Evolutionary conservation across 2,329 filamentous ascomycete genomes (phyloP).

Genomic region (Arthrobotrys megalospora): DNA sequence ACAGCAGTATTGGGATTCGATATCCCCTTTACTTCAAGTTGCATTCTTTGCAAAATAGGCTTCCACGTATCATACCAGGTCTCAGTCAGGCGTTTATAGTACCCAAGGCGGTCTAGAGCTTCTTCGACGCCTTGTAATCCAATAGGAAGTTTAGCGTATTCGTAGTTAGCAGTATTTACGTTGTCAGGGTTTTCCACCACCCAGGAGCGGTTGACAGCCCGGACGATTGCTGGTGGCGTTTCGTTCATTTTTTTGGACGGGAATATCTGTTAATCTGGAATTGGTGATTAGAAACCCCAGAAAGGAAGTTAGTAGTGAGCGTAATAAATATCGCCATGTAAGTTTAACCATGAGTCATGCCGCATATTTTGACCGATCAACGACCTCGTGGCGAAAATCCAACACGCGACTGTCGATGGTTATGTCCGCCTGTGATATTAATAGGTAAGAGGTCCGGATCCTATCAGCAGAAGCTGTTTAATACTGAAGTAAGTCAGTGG

Average conservation of each 20-base stretch:
- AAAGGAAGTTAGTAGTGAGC: too few relatives aligned
- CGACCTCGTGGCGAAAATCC: too few relatives aligned
- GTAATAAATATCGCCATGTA: too few relatives aligned
- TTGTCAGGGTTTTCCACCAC: slow-evolving; percentile 3
- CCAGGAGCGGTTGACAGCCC: slow-evolving; percentile 11
- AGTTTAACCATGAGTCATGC: too few relatives aligned
- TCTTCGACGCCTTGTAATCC: neutral
- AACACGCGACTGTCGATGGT: too few relatives aligned
- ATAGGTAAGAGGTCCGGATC: neutral
- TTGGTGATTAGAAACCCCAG: too few relatives aligned
- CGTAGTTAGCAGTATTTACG: slow-evolving; percentile 1
- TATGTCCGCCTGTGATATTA: too few relatives aligned
- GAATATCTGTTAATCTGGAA: neutral
- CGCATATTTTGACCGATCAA: too few relatives aligned
- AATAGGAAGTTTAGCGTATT: neutral
- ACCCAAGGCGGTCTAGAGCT: neutral
- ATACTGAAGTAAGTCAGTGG: too few relatives aligned
- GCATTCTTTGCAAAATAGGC: slow-evolving; percentile 30
- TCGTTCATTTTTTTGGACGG: neutral
- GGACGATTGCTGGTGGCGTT: neutral
- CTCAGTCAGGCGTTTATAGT: slow-evolving; percentile 5
- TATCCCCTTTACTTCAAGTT: neutral
- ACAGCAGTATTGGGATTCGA: neutral
- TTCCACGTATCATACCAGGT: slow-evolving; percentile 16
- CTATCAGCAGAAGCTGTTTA: neutral